Percentiles rank a stretch among this genome's conserved stretches.
Evolutionary conservation across 2,329 filamentous ascomycete species (phyloP).

Genomic region (Penicillium psychrosexuale): DNA sequence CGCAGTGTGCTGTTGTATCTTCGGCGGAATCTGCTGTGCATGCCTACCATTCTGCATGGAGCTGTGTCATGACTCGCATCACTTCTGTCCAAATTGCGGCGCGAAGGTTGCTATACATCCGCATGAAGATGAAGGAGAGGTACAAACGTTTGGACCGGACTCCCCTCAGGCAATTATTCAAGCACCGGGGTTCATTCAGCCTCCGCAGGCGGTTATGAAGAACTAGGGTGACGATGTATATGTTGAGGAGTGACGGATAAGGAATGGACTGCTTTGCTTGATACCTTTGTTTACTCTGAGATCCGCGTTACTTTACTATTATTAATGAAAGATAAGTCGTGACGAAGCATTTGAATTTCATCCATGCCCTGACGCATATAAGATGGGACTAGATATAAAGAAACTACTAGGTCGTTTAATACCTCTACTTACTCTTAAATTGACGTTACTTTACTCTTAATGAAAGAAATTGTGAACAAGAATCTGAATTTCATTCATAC

Average conservation of each 20-base stretch:
- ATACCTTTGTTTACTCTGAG: background rate
- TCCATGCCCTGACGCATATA: background rate
- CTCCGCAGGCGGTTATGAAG: background rate
- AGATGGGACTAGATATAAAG: background rate
- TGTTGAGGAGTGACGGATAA: background rate
- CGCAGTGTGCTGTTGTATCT: constrained; percentile 12
- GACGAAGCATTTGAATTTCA: background rate
- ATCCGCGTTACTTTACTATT: background rate
- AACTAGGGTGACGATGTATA: background rate
- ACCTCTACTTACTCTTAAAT: background rate
- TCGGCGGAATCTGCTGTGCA: constrained; percentile 15
- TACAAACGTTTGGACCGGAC: background rate
- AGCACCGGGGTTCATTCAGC: background rate
- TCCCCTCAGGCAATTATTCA: background rate
- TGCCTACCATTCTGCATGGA: constrained; percentile 17
- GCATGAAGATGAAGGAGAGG: background rate
- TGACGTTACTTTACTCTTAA: background rate
- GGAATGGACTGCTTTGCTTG: background rate
- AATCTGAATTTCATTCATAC: background rate
- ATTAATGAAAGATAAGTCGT: background rate
- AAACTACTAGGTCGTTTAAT: background rate
- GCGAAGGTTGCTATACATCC: background rate
- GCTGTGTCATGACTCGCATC: constrained; percentile 18
- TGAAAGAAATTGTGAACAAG: background rate
- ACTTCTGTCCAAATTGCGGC: constrained; percentile 13